phyloP scores from a whole-genome alignment of 495 filamentous ascomycete species.

The Lasiosphaeriaceae sp. region DNA sequence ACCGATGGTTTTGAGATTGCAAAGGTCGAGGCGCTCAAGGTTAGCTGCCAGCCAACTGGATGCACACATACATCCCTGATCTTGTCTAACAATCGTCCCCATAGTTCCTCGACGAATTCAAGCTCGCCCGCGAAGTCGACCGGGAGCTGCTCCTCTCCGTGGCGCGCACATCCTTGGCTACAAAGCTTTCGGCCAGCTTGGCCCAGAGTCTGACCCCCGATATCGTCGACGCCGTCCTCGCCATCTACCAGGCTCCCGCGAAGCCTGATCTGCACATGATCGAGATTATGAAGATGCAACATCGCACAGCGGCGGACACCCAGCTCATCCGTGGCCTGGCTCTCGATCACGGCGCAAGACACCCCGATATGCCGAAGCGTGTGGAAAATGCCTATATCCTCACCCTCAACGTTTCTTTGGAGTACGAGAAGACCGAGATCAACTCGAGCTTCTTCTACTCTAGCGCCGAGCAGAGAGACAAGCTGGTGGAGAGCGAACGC shows the following conservation, averaged over 20 bases:
- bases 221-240: slow-evolving; percentile 92
- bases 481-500: slow-evolving; percentile 95
- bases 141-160: slow-evolving; percentile 91
- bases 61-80: not conserved
- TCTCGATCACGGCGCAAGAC: slow-evolving; percentile 91
- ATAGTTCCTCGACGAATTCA: slow-evolving; percentile 92
- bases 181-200: slow-evolving; percentile 83
- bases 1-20: slow-evolving; percentile 98
- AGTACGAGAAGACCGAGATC: slow-evolving; percentile 99
- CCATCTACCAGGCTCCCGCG: slow-evolving; percentile 83
- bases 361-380: slow-evolving; percentile 97
- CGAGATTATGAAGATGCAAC: slow-evolving; percentile 99
- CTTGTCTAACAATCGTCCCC: slow-evolving; percentile 22
- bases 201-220: slow-evolving; percentile 87
- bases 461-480: slow-evolving; percentile 91
- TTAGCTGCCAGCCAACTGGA: slow-evolving; percentile 23
- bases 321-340: slow-evolving; percentile 91
- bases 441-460: slow-evolving; percentile 99
- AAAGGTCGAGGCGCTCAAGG: slow-evolving; percentile 89
- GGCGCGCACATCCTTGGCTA: slow-evolving; percentile 89
- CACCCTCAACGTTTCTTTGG: slow-evolving; percentile 91
- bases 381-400: slow-evolving; percentile 95
- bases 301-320: slow-evolving; percentile 92
- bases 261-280: slow-evolving; percentile 99
- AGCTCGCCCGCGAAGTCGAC: slow-evolving; percentile 80